Base-by-base conservation (phyloP, 441 rosid species). In the Populus hybrid region DNA sequence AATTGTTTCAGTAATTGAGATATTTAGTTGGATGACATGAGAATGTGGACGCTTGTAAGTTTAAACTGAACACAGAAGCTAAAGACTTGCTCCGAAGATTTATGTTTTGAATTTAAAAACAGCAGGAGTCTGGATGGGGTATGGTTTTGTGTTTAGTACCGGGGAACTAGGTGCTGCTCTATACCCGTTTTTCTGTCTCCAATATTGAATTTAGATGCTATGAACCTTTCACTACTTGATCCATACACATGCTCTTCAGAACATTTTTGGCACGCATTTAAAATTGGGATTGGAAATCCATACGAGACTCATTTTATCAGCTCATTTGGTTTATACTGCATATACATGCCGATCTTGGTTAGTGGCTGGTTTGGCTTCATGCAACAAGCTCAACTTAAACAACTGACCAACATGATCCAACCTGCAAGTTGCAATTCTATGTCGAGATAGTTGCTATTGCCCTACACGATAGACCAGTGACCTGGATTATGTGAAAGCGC, bases 1-100 rank as follows among this genome's bases (percentile, higher is more conserved):
- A 86, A 64, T 35, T 85, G 88, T 72, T 72, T 30, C 71, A 38
- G 71, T 73, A 63, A 87, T 86, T 5, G 76, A 72, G 85, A 84
- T 67, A 88, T 86, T 1, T 42, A 80, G 78, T 71, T 50, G 74
- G 82, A 57, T 79, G 59, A 50, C 59, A 5, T 50, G 57, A 12
- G 57, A 50, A 14, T 12, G 18, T 50, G 57, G 20, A 50, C 57
- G 0, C 57, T 14, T 50, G 4, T 50, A 50, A 14, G 57, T 5
- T 50, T 50, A 50, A 50, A 50, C 57, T 50, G 57, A 14, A 50
- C 14, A 1, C 57, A 50, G 57, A 12, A 14, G 57, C 20, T 50
- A 50, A 16, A 50, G 20, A 50, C 59, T 50, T 5, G 8, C 6
- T 50, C 59, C 59, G 8, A 50, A 14, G 6, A 5, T 2, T 50